Evolutionary conservation across 2,329 filamentous ascomycete genomes (phyloP), one percentile per base, ranked within the genome.

Genomic region (Sclerotinia sclerotiorum): DNA sequence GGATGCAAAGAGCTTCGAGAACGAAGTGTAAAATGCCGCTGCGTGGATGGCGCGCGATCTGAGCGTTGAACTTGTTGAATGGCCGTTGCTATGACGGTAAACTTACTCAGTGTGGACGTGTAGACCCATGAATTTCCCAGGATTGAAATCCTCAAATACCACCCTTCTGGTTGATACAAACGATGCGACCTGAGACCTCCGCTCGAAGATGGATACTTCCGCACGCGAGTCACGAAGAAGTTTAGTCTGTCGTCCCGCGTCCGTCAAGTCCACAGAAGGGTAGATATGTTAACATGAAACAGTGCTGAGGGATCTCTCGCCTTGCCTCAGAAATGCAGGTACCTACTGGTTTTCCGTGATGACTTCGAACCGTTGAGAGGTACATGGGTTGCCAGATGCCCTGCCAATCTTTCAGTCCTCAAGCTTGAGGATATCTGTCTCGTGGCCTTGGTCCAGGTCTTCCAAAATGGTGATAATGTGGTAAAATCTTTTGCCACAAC

Each of bases 301-400:
- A 61, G 57, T 48, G 67, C 72, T 75, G 73, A 73, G 73, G 73
- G 72, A 69, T 56, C 68, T 61, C 70, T 73, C 71, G 72, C 69
- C 68, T 71, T 71, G 72, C 71, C 65, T 73, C 72, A 72, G 69
- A 69, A 63, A 62, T 67, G 44, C 46, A 52, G 55, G 35, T 44
- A 44, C 35, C 35, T 35, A 35, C 55, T n/a, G n/a, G 15, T 64
- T 55, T 52, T 32, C 51, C 21, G n/a, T 44, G 35, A 67, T 42
- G 65, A 15, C 55, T 48, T 21, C 27, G 21, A 55, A 51, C 62
- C 35, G 35, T 56, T 63, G 51, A 32, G 49, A 44, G 42, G 44
- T 27, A 5, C 51, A 56, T 54, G 32, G 62, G 24, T 61, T 46
- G 35, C 55, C 39, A 24, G n/a, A 24, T 19, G 35, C 32, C 44